These are phyloP conservation scores for Trypanosoma avium DNA, from an alignment of 208 protist species.

Conservation along the genomic window DNA sequence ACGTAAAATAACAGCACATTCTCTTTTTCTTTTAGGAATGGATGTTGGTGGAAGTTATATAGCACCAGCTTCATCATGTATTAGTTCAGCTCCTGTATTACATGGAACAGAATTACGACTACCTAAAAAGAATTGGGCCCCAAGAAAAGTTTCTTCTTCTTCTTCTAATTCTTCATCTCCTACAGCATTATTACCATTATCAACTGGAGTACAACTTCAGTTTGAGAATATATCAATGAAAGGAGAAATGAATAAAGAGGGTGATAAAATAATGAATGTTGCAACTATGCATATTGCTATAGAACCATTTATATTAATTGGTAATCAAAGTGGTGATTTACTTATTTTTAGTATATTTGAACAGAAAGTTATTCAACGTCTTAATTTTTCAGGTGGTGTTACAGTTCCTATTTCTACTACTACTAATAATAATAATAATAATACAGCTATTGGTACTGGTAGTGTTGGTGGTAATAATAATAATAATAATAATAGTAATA, in stretches of 20 bases:
- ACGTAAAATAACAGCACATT: slow-evolving; percentile 75
- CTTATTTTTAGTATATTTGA: slow-evolving; percentile 73
- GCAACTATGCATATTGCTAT: slow-evolving; percentile 70
- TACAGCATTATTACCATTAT: not conserved
- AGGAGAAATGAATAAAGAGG: not conserved
- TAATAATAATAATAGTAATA: too few relatives aligned
- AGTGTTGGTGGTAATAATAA: too few relatives aligned
- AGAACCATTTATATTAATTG: slow-evolving; percentile 82
- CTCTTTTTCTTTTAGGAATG: slow-evolving; percentile 51
- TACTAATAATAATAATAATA: too few relatives aligned
- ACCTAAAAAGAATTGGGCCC: not conserved
- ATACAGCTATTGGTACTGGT: too few relatives aligned
- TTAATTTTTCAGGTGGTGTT: slow-evolving; percentile 53
- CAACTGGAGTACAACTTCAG: not conserved
- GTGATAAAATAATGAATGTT: slow-evolving; percentile 14
- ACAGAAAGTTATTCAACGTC: slow-evolving; percentile 61
- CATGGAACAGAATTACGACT: not conserved
- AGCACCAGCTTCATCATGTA: slow-evolving; percentile 6
- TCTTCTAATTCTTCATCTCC: not conserved
- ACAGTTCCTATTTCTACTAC: too few relatives aligned
- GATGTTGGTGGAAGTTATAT: slow-evolving; percentile 32
- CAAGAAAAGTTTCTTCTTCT: not conserved
- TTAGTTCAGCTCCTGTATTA: not conserved
- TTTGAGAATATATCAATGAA: slow-evolving; percentile 4
- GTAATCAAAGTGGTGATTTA: slow-evolving; percentile 83